Evolutionary conservation across 352 stramenopile species (phyloP), one percentile per base, ranked within the genome.

Genomic region (Pythium rhizo-oryzae): DNA sequence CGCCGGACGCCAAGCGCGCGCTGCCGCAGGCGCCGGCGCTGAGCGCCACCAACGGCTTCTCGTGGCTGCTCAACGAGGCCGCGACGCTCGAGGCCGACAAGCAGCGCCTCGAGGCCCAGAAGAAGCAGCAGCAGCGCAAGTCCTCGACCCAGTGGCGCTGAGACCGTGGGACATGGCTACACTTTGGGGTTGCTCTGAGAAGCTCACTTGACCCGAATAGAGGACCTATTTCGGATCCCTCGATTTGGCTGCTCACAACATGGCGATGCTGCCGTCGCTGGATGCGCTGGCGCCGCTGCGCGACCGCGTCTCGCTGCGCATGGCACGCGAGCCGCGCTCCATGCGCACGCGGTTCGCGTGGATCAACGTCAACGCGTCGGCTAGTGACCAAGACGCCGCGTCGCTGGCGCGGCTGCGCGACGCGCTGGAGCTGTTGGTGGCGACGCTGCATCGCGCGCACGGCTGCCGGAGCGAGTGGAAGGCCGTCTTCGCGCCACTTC

Each of bases 31-130:
- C 67, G 28, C 83, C 83, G 0, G 75, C 71, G 41, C 62, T 89
- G 15, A 92, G 81, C 56, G 57, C 70, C 37, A 89, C 80, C 19
- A 88, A 84, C 53, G 85, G 85, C 15, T 93, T 93, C 62, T 64
- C 74, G 58, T 91, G 83, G 85, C 74, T 93, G 18, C 70, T 87
- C n/a, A 91, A 93, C 46, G 85, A 93, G 64, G 79, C 78, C 0
- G 65, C 74, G 3, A 74, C 79, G 46, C 59, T 89, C 7, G 81
- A 91, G 64, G 76, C 78, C n/a, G 78, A 89, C 49, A 72, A 79
- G 33, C 55, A 81, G 46, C 70, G 62, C 23, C 16, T 60, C 23
- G 71, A 85, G 46, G 67, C 77, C 41, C 73, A 84, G 67, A 82
- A 79, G 23, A 87, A 87, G 62, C 74, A 66, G 24, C 75, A 78